Evolutionary conservation across 148 eudicot genomes (phyloP).

Genomic region (Vaccinium myrtillus): DNA sequence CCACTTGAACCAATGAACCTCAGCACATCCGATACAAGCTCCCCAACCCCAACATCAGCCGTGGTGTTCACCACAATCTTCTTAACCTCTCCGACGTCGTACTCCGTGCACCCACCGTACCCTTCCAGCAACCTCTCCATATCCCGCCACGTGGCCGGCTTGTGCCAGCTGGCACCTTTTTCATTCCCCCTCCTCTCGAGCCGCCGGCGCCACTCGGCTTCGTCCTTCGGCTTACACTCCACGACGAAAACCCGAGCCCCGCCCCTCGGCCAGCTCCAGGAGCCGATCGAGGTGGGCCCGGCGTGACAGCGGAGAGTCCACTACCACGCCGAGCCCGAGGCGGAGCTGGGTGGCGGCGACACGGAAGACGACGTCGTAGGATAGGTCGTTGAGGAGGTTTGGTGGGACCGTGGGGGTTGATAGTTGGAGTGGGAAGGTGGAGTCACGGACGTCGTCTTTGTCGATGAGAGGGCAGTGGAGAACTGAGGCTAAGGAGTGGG

Average conservation of each 20-base stretch:
- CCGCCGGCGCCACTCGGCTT: constrained; percentile 47
- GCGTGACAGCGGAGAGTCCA: constrained; percentile 76
- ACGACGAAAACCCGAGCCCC: constrained; percentile 29
- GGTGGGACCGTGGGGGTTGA: constrained; percentile 16
- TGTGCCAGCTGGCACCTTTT: constrained; percentile 55
- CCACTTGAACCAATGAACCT: constrained; percentile 31
- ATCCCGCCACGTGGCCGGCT: constrained; percentile 71
- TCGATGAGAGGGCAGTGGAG: constrained; percentile 61
- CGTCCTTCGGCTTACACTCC: constrained; percentile 26
- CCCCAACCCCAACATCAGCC: constrained; percentile 29
- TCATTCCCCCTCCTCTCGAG: constrained; percentile 25
- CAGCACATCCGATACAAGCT: constrained; percentile 31
- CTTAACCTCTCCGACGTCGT: constrained; percentile 58
- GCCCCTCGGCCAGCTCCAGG: constrained; percentile 26
- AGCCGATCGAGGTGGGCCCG: constrained; percentile 48
- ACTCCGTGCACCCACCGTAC: constrained; percentile 63
- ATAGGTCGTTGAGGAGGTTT: constrained; percentile 50
- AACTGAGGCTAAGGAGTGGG: constrained; percentile 50
- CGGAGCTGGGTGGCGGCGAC: constrained; percentile 47
- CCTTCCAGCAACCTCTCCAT: constrained; percentile 53
- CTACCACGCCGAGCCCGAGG: constrained; percentile 55
- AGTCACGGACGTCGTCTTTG: constrained; percentile 72
- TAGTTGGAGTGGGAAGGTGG: constrained; percentile 32
- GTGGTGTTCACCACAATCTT: constrained; percentile 75
- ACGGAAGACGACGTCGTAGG: constrained; percentile 59